Evolutionary conservation across 768 basidiomycete genomes (phyloP).

Genomic region (Inosperma sp.): DNA sequence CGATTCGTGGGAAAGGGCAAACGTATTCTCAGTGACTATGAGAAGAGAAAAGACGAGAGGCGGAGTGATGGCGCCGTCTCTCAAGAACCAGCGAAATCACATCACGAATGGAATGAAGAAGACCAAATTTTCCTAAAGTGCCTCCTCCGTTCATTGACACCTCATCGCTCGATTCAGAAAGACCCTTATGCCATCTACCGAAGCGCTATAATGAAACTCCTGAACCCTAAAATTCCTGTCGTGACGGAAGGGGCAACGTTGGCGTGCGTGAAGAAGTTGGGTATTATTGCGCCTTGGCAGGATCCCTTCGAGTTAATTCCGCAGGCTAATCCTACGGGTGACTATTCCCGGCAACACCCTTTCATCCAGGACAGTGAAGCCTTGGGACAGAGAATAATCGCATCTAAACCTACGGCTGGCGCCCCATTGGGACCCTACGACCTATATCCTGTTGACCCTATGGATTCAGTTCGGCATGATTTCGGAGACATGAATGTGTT

Average conservation of each 20-base stretch:
- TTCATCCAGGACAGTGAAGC: constrained; percentile 24
- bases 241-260: constrained; percentile 36
- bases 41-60: not conserved
- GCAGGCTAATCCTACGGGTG: constrained; percentile 32
- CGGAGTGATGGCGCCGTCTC: constrained; percentile 9
- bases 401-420: constrained; percentile 20
- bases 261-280: constrained; percentile 60
- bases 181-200: constrained; percentile 57
- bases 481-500: constrained; percentile 79
- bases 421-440: constrained; percentile 56
- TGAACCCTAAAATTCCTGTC: constrained; percentile 36
- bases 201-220: constrained; percentile 52
- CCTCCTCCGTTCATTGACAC: constrained; percentile 50
- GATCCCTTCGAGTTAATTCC: constrained; percentile 46
- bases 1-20: constrained; percentile 18
- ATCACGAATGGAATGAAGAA: constrained; percentile 44
- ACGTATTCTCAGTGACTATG: constrained; percentile 10
- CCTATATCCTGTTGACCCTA: constrained; percentile 56
- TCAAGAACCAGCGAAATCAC: constrained; percentile 20
- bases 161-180: constrained; percentile 44
- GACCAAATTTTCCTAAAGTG: constrained; percentile 60
- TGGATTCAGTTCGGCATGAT: constrained; percentile 75
- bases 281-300: constrained; percentile 79
- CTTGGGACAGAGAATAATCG: constrained; percentile 27
- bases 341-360: constrained; percentile 28